Evolutionary conservation across 2,329 filamentous ascomycete genomes (phyloP).

Genomic region (Thermomyces lanuginosus): DNA sequence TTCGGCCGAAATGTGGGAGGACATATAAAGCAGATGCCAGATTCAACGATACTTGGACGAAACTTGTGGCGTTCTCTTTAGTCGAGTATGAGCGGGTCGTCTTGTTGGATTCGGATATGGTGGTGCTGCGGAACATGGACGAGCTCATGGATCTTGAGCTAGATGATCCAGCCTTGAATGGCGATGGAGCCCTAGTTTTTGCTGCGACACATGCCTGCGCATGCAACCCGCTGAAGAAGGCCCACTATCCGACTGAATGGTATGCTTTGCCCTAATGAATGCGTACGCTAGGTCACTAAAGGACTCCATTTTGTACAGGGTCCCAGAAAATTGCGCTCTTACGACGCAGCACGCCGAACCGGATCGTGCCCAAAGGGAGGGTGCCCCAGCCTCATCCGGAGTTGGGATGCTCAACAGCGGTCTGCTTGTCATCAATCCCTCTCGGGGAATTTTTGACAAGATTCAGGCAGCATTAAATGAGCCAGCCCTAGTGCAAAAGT

Average conservation of each 20-base stretch:
- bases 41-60: conserved; percentile 83
- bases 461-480: conserved; percentile 35
- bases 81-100: conserved; percentile 63
- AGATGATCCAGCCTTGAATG: conserved; percentile 38
- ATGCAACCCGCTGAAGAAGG: conserved; percentile 66
- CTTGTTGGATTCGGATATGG: conserved; percentile 77
- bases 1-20: conserved; percentile 47
- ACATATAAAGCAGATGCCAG: conserved; percentile 63
- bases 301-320: too few species aligned
- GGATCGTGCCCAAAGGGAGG: conserved; percentile 34
- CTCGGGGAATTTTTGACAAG: conserved; percentile 32
- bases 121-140: conserved; percentile 71
- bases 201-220: conserved; percentile 71
- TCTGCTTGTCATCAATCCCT: conserved; percentile 44
- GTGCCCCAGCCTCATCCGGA: conserved; percentile 33
- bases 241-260: conserved; percentile 65
- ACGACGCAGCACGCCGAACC: conserved; percentile 39
- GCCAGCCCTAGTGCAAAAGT: conserved; percentile 28
- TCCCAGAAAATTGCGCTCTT: conserved; percentile 45
- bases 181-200: conserved; percentile 49
- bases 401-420: conserved; percentile 45
- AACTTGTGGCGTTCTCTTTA: conserved; percentile 62
- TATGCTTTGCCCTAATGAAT: conserved; percentile 14
- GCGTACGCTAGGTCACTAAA: too few species aligned
- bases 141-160: conserved; percentile 70